These are phyloP conservation scores for Stevia rebaudiana DNA, from an alignment of 140 eudicot species.

Conservation along the genomic window DNA sequence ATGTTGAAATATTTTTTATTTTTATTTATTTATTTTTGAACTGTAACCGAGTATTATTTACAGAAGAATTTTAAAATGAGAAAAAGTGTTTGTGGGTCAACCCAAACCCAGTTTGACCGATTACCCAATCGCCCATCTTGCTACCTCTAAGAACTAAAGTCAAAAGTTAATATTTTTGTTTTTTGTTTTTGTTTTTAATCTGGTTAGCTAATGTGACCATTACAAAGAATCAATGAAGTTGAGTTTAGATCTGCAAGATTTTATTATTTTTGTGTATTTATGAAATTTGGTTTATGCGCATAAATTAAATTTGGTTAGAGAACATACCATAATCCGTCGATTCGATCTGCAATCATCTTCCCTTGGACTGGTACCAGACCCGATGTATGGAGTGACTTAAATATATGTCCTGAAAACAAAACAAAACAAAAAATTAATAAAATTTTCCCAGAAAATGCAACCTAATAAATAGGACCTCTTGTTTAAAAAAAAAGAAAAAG, in stretches of 20 bases:
- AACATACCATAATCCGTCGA: conserved; percentile 88
- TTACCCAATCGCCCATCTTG: background rate
- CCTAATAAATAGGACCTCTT: conserved; percentile 2
- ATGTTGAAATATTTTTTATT: background rate
- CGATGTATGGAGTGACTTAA: conserved; percentile 74
- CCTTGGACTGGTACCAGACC: conserved; percentile 92
- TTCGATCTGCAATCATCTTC: conserved; percentile 80
- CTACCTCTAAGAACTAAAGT: background rate
- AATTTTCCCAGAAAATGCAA: background rate
- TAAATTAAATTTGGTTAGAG: background rate
- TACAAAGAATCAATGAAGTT: background rate
- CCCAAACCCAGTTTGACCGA: background rate
- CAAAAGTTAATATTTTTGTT: background rate
- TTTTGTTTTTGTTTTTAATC: background rate
- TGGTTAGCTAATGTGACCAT: background rate
- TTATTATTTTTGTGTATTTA: background rate
- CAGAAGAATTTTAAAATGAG: background rate
- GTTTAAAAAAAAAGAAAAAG: too few species aligned
- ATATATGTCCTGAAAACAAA: conserved; percentile 79
- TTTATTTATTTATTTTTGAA: too few species aligned
- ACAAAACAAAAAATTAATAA: conserved; percentile 9
- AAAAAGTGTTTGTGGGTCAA: background rate
- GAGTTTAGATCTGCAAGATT: background rate
- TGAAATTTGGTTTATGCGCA: background rate
- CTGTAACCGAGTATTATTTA: background rate